Base-by-base conservation (phyloP, 78 protist genomes). In the Isochrysis galbana region DNA sequence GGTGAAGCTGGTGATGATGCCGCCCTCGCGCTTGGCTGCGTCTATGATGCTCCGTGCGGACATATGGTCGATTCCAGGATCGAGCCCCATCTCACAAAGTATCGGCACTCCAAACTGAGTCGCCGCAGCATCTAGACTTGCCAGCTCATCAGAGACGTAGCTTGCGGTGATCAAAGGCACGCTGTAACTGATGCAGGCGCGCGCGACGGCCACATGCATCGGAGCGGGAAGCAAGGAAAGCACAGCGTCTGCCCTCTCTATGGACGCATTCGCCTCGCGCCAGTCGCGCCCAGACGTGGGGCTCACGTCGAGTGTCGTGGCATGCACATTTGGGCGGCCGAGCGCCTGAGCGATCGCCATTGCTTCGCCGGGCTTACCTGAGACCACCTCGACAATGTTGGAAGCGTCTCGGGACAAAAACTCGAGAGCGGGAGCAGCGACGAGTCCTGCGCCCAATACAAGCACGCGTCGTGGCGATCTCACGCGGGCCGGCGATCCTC, bases 161-260 rank as follows among this genome's bases (percentile, higher is more conserved):
- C 42, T 21, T 1, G 94, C 91, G 2, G 91, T 92, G 45, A 92
- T 91, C 19, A 92, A 34, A 2, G 36, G 87, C n/a, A 25, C 51
- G 88, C 95, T 10, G 67, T 21, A 46, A 42, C 5, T 51, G 84
- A 97, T 21, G 90, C 97, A 94, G 41, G 91, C 74, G 51, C 74
- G 39, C 1, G 97, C 97, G 0, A 97, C 94, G 0, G n/a, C 22
- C 0, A 44, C 34, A 47, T 95, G 96, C 42, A 97, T 41, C 7
- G 87, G 41, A 2, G 95, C 93, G 26, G 98, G 97, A 1, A 97
- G 54, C 38, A 97, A 44, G 0, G 96, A 93, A 23, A 95, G 86
- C 26, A 94, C 96, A 34, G 94, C 47, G 91, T 95, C 95, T 38
- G 74, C 22, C 47, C 7, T 21, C 48, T 0, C 42, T 7, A 94